A percentile compares a stretch with the other conserved stretches of the same genome.
These are phyloP conservation scores for Arthroderma sp. DNA, from an alignment of 2,329 filamentous ascomycete species.

Conservation along the genomic window DNA sequence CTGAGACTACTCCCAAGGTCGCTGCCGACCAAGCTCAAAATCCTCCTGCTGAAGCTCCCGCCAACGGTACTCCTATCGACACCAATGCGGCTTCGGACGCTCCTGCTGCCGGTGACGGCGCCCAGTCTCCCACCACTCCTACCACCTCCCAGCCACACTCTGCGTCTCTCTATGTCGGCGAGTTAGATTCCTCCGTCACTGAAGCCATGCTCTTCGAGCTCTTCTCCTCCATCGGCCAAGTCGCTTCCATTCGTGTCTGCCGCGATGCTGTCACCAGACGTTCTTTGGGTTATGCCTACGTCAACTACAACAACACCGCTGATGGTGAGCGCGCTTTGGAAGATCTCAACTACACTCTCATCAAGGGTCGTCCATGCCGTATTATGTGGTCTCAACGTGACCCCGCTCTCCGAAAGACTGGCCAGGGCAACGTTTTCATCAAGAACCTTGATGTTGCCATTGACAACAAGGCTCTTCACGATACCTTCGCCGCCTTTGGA, in stretches of 20 bases:
- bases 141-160: constrained; percentile 76
- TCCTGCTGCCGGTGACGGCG: constrained; percentile 30
- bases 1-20: constrained; percentile 62
- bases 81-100: constrained; percentile 46
- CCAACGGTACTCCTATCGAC: constrained; percentile 50
- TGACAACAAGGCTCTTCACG: constrained; percentile 99
- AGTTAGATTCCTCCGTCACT: constrained; percentile 93
- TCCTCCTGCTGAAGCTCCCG: constrained; percentile 46
- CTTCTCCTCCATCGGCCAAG: constrained; percentile 97
- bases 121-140: constrained; percentile 37
- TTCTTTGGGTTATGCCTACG: constrained; percentile 97
- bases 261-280: constrained; percentile 96
- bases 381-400: constrained; percentile 99
- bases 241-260: constrained; percentile 98
- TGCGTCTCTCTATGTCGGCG: constrained; percentile 95
- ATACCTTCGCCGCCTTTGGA: constrained; percentile 96
- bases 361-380: constrained; percentile 96
- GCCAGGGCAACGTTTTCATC: constrained; percentile 99
- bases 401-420: constrained; percentile 96
- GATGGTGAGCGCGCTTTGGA: constrained; percentile 98
- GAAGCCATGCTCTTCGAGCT: constrained; percentile 99
- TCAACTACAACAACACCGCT: constrained; percentile 97
- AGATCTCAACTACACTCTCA: constrained; percentile 98
- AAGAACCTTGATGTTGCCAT: constrained; percentile 98
- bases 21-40: constrained; percentile 50